These are phyloP conservation scores for Mesembryanthemum crystallinum DNA, from an alignment of 148 eudicot species.

Conservation along the genomic window DNA sequence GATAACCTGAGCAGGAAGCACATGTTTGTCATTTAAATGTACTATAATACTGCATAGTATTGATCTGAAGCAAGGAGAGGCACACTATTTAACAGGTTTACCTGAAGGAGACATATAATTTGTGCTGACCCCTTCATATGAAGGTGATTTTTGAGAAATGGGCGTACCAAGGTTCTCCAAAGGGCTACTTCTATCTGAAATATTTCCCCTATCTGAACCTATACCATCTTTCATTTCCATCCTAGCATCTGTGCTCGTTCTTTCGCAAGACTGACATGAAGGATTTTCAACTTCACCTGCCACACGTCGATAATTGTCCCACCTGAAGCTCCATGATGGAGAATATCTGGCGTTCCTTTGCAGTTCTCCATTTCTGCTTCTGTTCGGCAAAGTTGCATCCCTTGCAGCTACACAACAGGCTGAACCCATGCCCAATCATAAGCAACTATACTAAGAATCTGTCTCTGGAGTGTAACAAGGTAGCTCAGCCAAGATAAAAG, in stretches of 20 bases:
- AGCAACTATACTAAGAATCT: background rate
- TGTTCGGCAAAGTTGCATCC: conserved; percentile 31
- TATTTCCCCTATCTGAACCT: conserved; percentile 17
- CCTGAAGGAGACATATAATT: conserved; percentile 35
- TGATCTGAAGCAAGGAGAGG: background rate
- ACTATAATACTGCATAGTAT: background rate
- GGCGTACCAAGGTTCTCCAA: conserved; percentile 27
- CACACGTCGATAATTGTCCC: conserved; percentile 49
- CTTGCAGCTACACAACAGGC: conserved; percentile 56
- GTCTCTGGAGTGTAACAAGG: background rate
- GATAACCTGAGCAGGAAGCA: background rate
- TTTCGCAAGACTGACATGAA: conserved; percentile 22
- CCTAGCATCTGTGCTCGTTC: conserved; percentile 28
- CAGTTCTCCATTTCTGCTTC: conserved; percentile 30
- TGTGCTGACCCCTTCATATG: conserved; percentile 26
- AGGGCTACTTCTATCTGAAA: conserved; percentile 31
- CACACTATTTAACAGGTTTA: conserved; percentile 13
- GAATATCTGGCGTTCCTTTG: conserved; percentile 38
- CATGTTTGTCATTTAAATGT: background rate
- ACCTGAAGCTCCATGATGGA: conserved; percentile 54
- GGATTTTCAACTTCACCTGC: conserved; percentile 41
- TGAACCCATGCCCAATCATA: conserved; percentile 41
- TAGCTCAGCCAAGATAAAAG: background rate
- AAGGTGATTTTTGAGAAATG: conserved; percentile 28
- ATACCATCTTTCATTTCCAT: conserved; percentile 32